Evolutionary conservation across 257 asterid genomes (phyloP), one percentile per base, ranked within the genome.

Genomic region (Leonotis leonurus): DNA sequence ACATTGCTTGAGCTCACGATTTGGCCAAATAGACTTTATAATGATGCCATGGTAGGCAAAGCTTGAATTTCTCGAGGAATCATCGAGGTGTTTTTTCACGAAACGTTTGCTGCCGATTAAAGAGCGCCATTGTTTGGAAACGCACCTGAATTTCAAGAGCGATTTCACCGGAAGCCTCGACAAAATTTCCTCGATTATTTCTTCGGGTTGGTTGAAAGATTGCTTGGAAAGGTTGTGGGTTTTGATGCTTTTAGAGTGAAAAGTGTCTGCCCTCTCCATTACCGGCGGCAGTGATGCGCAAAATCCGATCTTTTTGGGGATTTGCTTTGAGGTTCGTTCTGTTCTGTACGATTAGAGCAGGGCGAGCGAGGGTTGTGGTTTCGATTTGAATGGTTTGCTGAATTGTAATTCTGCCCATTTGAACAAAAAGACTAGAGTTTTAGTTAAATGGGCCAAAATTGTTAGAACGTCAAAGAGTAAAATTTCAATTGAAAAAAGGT

Each of bases 51-150:
- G 56, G 52, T 35, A 58, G 33, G 56, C 17, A 8, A 69, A 61
- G 0, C 10, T 29, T 24, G 45, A 11, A 39, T 53, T 41, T 1
- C 45, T 36, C 20, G 5, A 40, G 9, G 78, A 73, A 18, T 43
- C 8, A 9, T 54, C 35, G 18, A 71, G 55, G 45, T 79, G 83
- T 71, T 57, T 10, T 9, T 60, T 62, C 50, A 57, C 24, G 67
- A 84, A 81, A 0, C 41, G 45, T 3, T 68, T 35, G 64, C 69
- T 73, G 56, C 49, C 59, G n/a, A 84, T 64, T 44, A 75, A 35
- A 24, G 49, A 72, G 9, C 21, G 49, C 91, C 88, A 84, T 22
- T 74, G 40, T 73, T 73, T 81, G 8, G 84, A 75, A 50, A 84
- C 85, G 56, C 79, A 78, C 71, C 69, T 77, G 75, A 79, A 73